A percentile compares a stretch with the other conserved stretches of the same genome.
phyloP scores from a whole-genome alignment of 495 filamentous ascomycete genomes.

The Aspergillus egyptiacus region DNA sequence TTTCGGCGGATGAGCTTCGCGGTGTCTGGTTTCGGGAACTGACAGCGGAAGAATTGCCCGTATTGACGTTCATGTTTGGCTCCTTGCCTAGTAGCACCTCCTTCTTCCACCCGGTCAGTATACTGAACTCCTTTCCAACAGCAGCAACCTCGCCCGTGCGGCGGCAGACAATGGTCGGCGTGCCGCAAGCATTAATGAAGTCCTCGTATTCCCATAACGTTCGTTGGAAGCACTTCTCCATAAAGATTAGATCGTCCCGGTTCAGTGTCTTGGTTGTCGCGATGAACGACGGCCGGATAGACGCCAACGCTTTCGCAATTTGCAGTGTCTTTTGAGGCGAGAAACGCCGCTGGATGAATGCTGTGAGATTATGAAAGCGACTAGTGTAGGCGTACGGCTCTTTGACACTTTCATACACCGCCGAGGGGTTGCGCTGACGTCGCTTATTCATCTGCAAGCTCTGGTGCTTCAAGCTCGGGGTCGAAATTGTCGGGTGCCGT shows the following conservation, averaged over 20 bases:
- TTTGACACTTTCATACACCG: constrained; percentile 82
- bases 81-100: constrained; percentile 85
- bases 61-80: constrained; percentile 84
- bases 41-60: constrained; percentile 37
- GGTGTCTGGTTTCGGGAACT: constrained; percentile 49
- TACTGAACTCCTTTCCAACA: constrained; percentile 89
- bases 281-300: constrained; percentile 89
- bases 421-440: constrained; percentile 64
- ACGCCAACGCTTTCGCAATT: constrained; percentile 80
- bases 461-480: constrained; percentile 42
- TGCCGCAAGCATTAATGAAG: constrained; percentile 78
- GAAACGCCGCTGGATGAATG: constrained; percentile 75
- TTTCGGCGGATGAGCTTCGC: constrained; percentile 28
- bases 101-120: constrained; percentile 90
- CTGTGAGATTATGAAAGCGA: constrained; percentile 83
- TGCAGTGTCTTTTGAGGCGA: constrained; percentile 58
- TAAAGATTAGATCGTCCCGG: constrained; percentile 84
- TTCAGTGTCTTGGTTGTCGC: constrained; percentile 77
- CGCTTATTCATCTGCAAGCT: constrained; percentile 42
- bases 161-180: constrained; percentile 85
- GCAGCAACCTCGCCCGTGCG: constrained; percentile 89
- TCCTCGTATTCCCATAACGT: constrained; percentile 88
- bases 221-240: constrained; percentile 95
- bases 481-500: constrained; percentile 34
- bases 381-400: constrained; percentile 85